These are phyloP conservation scores for Leccinum subgranulosum DNA, from an alignment of 768 basidiomycete species.

Conservation along the genomic window DNA sequence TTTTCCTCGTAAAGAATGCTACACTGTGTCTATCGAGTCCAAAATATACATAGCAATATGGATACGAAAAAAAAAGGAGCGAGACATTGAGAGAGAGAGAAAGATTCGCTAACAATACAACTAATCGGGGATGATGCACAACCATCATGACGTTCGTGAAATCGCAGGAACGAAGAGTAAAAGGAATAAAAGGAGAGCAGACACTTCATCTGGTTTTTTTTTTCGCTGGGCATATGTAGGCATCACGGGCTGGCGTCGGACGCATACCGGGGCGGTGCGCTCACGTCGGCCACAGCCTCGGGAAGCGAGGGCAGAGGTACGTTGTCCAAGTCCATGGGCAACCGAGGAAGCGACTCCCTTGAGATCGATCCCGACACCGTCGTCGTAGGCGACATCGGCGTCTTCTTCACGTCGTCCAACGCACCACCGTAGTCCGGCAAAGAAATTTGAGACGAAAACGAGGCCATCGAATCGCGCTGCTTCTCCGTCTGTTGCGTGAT, in stretches of 20 bases:
- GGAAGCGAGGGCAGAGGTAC: conserved; percentile 19
- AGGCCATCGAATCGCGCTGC: conserved; percentile 48
- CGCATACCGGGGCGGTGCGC: conserved; percentile 23
- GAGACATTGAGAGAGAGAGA: background rate
- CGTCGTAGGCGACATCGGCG: conserved; percentile 18
- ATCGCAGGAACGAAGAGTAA: background rate
- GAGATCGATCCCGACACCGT: conserved; percentile 23
- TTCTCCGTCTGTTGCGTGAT: conserved; percentile 43
- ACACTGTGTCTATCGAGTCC: background rate
- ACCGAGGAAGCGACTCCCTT: conserved; percentile 25
- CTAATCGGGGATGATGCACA: conserved; percentile 2
- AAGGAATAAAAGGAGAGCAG: background rate
- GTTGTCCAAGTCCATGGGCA: conserved; percentile 16
- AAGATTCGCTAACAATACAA: conserved; percentile 28
- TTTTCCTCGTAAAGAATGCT: background rate
- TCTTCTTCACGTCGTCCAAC: conserved; percentile 26
- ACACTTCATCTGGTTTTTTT: background rate
- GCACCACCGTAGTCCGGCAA: conserved; percentile 39
- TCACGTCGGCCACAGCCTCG: conserved; percentile 11
- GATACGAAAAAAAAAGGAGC: background rate
- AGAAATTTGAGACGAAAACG: conserved; percentile 44
- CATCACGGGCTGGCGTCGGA: conserved; percentile 13
- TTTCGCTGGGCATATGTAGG: conserved; percentile 1
- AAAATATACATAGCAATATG: background rate
- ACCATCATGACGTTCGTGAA: background rate